Base-by-base conservation (phyloP, 805 yeast genomes). In the Phaffomyces antillensis region DNA sequence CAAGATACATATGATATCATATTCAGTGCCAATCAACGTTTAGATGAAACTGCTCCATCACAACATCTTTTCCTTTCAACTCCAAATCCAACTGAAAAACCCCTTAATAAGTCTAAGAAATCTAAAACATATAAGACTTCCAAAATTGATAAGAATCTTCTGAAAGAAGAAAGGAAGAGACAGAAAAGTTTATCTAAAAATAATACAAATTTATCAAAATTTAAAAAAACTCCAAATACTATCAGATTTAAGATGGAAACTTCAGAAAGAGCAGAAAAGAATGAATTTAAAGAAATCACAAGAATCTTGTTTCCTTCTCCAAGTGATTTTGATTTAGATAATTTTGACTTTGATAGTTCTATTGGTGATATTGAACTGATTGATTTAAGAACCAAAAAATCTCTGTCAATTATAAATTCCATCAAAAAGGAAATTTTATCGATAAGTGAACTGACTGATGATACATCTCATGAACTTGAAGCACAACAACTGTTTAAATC, bases 1-100 rank as follows among this genome's bases (percentile, higher is more conserved):
- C 17, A 42, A 16, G 53, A 48, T 31, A 58, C 59, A 0, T 58
- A 50, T 37, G 50, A 52, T 36, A 58, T 58, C n/a, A 47, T 58
- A 43, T 46, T 40, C 20, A 38, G 43, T 13, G 60, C 62, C 3
- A 58, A 48, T 20, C 32, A 44, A 15, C 46, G 43, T 2, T 36
- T 56, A 38, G 43, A 39, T 17, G 32, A 25, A 28, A 28, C 13
- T 28, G 30, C 30, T 28, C 30, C 30, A 1, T 28, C 13, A 10
- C 30, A 28, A 28, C 15, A 28, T 28, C 33, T 39, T 36, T 7
- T 12, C 5, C 24, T 32, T 17, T 40, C 34, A 8, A 43, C 39
- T 3, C 36, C 43, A 9, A 36, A 39, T 11, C 40, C 46, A 24
- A 28, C 26, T 25, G 15, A 13, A 11, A 28, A 28, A 7, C 12